Base-by-base conservation (phyloP, 2,329 filamentous ascomycete species). In the Verticillium isaacii region DNA sequence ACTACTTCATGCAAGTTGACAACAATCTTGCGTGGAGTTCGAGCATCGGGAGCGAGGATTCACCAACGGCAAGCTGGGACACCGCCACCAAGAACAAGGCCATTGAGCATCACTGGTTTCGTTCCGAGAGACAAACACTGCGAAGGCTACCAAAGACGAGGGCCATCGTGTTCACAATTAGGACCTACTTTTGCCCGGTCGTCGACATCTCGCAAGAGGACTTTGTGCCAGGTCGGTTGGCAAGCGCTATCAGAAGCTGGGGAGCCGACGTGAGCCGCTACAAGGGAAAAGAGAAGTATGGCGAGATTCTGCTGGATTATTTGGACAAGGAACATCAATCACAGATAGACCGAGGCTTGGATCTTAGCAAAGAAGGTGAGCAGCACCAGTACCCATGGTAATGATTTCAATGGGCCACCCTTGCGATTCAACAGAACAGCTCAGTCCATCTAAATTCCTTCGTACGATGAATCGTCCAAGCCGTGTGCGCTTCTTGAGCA, bases 1-100 rank as follows among this genome's bases (percentile, higher is more conserved):
- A 95, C 72, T 96, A 95, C 75, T 95, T 95, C 77, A 84, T 95
- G 65, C 92, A 96, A 76, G 91, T 95, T 1, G 92, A 95, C 69
- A 90, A 93, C 61, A 75, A 82, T 5, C 78, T 96, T 1, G 79
- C 89, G 1, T 95, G 92, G 92, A 91, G 88, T 63, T 76, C 80
- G 68, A 90, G 86, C 68, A 93, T 95, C 67, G 92, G 92, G 0
- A 68, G 76, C 23, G 92, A 96, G 73, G 90, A 95, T 70, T 75
- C 76, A 11, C 75, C 78, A 0, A 79, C 79, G 0, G 84, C 88
- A 2, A 88, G 87, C 52, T 96, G 92, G 92, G 85, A 83, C 69
- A 91, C 89, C 4, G 90, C 91, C 1, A 84, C 91, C 74, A 91
- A 91, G 76, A 82, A 92, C 69, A 85, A 84, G 59, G 86, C 88